Conservation (phyloP, 2,329 filamentous ascomycete species). For the Monilinia polystroma region DNA sequence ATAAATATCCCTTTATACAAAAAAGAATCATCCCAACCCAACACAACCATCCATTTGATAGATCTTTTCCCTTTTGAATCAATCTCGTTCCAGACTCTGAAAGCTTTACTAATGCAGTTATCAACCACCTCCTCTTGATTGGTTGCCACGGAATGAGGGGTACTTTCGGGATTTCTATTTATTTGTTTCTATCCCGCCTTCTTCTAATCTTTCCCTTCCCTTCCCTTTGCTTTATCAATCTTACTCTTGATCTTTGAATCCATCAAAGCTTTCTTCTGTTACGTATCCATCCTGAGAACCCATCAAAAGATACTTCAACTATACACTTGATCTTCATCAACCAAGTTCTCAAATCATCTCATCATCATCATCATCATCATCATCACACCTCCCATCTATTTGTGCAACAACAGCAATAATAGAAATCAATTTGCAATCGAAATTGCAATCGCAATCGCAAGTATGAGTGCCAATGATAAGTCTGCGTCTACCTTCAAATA, state of each 20-base stretch:
- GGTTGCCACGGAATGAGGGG: conserved; percentile 14
- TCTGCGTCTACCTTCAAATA: conserved; percentile 52
- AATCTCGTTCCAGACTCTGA: conserved; percentile 21
- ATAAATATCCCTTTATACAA: too few species aligned
- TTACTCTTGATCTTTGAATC: not conserved
- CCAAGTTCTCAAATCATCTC: not conserved
- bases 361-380: not conserved
- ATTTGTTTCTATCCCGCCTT: not conserved
- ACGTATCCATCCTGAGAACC: not conserved
- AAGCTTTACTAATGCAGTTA: conserved; percentile 22
- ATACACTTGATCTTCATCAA: not conserved
- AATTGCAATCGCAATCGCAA: conserved; percentile 30
- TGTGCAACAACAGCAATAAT: not conserved
- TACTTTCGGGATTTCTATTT: conserved; percentile 13
- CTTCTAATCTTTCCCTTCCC: not conserved
- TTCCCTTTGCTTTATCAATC: not conserved
- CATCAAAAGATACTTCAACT: not conserved
- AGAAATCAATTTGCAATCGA: not conserved
- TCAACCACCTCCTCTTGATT: conserved; percentile 20
- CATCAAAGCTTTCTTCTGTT: too few species aligned
- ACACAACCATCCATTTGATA: too few species aligned
- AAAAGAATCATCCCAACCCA: too few species aligned
- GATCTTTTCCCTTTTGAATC: not conserved
- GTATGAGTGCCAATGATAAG: conserved; percentile 47
- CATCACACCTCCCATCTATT: not conserved